phyloP scores from a whole-genome alignment of 2,329 filamentous ascomycete species.

The Penicillium digitatum region DNA sequence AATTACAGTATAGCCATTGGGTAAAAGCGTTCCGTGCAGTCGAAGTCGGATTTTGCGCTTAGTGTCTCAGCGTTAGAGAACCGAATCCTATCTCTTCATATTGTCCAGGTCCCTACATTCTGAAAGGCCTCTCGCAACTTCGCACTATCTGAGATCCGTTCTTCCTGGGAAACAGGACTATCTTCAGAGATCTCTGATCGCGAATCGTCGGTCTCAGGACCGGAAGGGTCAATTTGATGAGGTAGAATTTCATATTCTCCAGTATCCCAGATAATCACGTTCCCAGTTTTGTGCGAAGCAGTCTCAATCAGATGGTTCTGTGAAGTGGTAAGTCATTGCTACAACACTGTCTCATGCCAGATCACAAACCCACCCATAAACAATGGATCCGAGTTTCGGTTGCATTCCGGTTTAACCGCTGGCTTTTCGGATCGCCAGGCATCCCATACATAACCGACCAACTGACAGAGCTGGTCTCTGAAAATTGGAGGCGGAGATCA shows the following conservation, averaged over 20 bases:
- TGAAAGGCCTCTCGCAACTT: slow-evolving; percentile 53
- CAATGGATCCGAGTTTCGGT: slow-evolving; percentile 61
- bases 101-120: slow-evolving; percentile 26
- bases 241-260: slow-evolving; percentile 56
- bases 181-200: slow-evolving; percentile 20
- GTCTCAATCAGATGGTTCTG: slow-evolving; percentile 61
- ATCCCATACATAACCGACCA: slow-evolving; percentile 63
- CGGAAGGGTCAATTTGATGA: slow-evolving; percentile 31
- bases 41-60: slow-evolving; percentile 55
- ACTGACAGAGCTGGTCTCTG: slow-evolving; percentile 60
- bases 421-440: slow-evolving; percentile 56
- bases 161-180: not conserved
- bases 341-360: not conserved
- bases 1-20: slow-evolving; percentile 52
- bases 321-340: not conserved
- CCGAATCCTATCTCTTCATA: not conserved
- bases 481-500: slow-evolving; percentile 67
- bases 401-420: slow-evolving; percentile 55
- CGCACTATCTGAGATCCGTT: slow-evolving; percentile 31
- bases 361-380: slow-evolving; percentile 50
- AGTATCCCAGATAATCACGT: slow-evolving; percentile 61
- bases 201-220: slow-evolving; percentile 38
- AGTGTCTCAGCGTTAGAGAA: not conserved
- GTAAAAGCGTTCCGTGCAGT: slow-evolving; percentile 54
- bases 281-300: slow-evolving; percentile 53